Evolutionary conservation across 148 eudicot genomes (phyloP).

Genomic region (Rheum nobile): DNA sequence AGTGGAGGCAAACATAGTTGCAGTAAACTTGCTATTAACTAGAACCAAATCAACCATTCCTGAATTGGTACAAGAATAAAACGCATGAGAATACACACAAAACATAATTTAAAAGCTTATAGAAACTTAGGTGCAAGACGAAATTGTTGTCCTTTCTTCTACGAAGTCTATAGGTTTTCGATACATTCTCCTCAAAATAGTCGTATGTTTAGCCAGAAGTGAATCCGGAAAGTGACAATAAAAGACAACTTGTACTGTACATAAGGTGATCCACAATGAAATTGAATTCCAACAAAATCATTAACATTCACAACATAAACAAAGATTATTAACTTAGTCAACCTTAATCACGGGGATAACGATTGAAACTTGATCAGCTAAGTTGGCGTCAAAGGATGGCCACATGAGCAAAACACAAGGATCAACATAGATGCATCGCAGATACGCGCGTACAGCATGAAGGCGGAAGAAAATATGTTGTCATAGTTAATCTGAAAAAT

Average conservation of each 20-base stretch:
- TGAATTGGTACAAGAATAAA: constrained; percentile 28
- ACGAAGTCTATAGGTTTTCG: constrained; percentile 76
- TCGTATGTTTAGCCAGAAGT: constrained; percentile 82
- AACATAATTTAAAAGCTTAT: neutral
- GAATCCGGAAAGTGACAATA: constrained; percentile 97
- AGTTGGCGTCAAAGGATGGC: constrained; percentile 75
- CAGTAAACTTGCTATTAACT: constrained; percentile 89
- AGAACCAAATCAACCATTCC: constrained; percentile 88
- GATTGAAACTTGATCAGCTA: constrained; percentile 86
- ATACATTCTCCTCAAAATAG: constrained; percentile 60
- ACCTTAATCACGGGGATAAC: constrained; percentile 68
- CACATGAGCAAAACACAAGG: constrained; percentile 63
- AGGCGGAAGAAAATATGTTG: constrained; percentile 42
- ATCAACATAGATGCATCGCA: constrained; percentile 81
- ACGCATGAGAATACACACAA: neutral
- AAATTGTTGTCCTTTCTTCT: constrained; percentile 90
- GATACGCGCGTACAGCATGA: constrained; percentile 91
- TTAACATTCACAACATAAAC: neutral
- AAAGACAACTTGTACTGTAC: constrained; percentile 80
- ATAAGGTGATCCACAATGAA: neutral
- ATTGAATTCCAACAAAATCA: neutral
- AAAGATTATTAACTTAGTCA: constrained; percentile 42
- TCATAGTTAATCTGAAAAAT: neutral
- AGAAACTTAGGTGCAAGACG: constrained; percentile 8
- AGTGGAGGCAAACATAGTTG: constrained; percentile 75